phyloP scores from a whole-genome alignment of 2,329 filamentous ascomycete genomes.

The Trichoderma lentiforme region DNA sequence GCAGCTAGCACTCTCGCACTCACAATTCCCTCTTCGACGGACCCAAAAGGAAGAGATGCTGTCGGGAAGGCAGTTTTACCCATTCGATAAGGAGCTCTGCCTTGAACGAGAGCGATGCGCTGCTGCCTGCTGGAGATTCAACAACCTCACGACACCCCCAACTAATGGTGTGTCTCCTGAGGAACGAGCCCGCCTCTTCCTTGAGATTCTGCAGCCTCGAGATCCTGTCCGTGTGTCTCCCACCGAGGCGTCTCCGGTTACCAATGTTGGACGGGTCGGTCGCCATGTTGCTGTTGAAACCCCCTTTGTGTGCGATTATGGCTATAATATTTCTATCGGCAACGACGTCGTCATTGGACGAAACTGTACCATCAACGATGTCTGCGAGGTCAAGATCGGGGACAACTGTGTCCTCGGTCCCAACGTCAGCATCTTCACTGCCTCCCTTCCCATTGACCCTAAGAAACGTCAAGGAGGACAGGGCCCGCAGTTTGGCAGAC shows the following conservation, averaged over 20 bases:
- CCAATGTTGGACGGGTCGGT: slow-evolving; percentile 63
- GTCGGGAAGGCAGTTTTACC: slow-evolving; percentile 71
- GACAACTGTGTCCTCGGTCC: slow-evolving; percentile 74
- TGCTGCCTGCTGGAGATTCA: slow-evolving; percentile 79
- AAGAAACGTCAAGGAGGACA: slow-evolving; percentile 70
- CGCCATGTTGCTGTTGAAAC: slow-evolving; percentile 75
- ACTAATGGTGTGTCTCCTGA: slow-evolving; percentile 65
- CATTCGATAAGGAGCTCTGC: slow-evolving; percentile 72
- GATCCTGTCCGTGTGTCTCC: slow-evolving; percentile 56
- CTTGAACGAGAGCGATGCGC: slow-evolving; percentile 83
- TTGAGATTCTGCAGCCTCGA: slow-evolving; percentile 65
- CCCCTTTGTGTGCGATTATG: slow-evolving; percentile 91
- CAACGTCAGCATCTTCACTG: slow-evolving; percentile 81
- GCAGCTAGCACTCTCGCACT: slow-evolving; percentile 56
- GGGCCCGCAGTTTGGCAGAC: slow-evolving; percentile 66
- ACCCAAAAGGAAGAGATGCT: slow-evolving; percentile 92
- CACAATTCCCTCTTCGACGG: slow-evolving; percentile 46
- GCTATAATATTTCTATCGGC: slow-evolving; percentile 88
- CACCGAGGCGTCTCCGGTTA: slow-evolving; percentile 48
- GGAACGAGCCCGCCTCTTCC: slow-evolving; percentile 68
- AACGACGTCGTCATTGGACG: slow-evolving; percentile 80
- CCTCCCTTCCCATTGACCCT: slow-evolving; percentile 68
- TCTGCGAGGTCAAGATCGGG: slow-evolving; percentile 79
- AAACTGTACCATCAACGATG: slow-evolving; percentile 82
- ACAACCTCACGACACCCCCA: slow-evolving; percentile 71